Evolutionary conservation across 164 flowering plant genomes (phyloP), one percentile per base, ranked within the genome.

Genomic region (Macadamia integrifolia): DNA sequence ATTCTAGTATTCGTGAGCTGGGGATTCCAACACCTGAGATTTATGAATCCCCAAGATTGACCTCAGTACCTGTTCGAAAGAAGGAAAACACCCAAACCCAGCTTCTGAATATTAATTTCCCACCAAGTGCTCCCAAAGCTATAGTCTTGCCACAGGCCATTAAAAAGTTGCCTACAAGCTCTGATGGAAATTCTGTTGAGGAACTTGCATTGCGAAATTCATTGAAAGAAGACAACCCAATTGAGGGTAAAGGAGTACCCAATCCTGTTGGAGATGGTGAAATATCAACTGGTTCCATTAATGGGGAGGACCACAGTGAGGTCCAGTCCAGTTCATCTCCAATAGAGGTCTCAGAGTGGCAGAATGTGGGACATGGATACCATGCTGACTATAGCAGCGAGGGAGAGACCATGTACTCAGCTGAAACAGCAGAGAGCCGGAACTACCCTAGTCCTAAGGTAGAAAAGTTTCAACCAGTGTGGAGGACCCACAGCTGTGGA

Each of bases 401-500:
- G 40, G 93, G 82, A 31, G 97, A 92, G 76, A 94, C 95, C 6
- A 88, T 92, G 97, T 94, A 92, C 79, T 94, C 99, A 1, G 99
- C 97, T 6, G 97, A 92, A 76, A 92, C 99, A 11, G 97, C 95
- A 69, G 97, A 94, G 81, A 90, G 95, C 77, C 80, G 97, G 56
- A 94, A 94, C 76, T 88, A 86, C 64, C 73, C 90, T 5, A 86
- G 87, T 68, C 97, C 97, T 11, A 82, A 82, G 70, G 91, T 83
- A 61, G 86, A 76, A 32, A 83, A 74, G 78, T 83, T 81, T 72
- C 89, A 87, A 66, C 87, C 80, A 57, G 92, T 93, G 0, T 93
- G 96, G 50, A 83, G 97, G 79, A 93, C 96, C 83, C 97, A 93
- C 72, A 93, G 98, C 77, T 91, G 98, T 69, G 96, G 87, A 60